Conservation (phyloP, 2,329 filamentous ascomycete genomes). For the Coccinonectria pachysandricola region DNA sequence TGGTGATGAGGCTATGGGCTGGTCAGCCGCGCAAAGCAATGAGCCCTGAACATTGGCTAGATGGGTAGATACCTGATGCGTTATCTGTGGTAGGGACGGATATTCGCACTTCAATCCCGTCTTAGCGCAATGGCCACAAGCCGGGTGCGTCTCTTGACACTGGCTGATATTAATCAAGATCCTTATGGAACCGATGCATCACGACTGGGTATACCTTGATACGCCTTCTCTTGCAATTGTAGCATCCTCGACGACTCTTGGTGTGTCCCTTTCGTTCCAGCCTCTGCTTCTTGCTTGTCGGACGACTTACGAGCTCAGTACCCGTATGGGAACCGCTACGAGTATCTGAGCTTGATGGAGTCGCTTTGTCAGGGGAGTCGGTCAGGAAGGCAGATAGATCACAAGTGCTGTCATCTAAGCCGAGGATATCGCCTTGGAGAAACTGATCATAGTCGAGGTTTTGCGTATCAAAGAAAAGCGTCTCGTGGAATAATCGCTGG, state of each 20-base stretch:
- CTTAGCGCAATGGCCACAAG: constrained; percentile 54
- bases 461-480: constrained; percentile 22
- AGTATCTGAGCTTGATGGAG: constrained; percentile 21
- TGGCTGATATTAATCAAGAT: constrained; percentile 25
- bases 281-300: constrained; percentile 26
- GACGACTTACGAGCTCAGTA: no score
- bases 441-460: constrained; percentile 31
- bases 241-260: constrained; percentile 56
- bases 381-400: no score
- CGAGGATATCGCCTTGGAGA: constrained; percentile 21
- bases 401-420: no score
- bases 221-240: constrained; percentile 55
- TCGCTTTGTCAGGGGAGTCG: constrained; percentile 22
- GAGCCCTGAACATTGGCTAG: background rate
- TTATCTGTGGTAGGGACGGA: constrained; percentile 39
- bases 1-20: constrained; percentile 40
- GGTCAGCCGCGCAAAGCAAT: constrained; percentile 1
- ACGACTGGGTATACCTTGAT: constrained; percentile 42
- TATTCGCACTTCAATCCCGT: constrained; percentile 54
- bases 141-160: constrained; percentile 56
- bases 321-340: constrained; percentile 13
- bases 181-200: no score
- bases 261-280: constrained; percentile 52
- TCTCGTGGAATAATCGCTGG: constrained; percentile 15
- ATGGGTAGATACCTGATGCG: constrained; percentile 34